Evolutionary conservation across 2,329 filamentous ascomycete species (phyloP).

Genomic region (Stachybotrys chlorohalonatus): DNA sequence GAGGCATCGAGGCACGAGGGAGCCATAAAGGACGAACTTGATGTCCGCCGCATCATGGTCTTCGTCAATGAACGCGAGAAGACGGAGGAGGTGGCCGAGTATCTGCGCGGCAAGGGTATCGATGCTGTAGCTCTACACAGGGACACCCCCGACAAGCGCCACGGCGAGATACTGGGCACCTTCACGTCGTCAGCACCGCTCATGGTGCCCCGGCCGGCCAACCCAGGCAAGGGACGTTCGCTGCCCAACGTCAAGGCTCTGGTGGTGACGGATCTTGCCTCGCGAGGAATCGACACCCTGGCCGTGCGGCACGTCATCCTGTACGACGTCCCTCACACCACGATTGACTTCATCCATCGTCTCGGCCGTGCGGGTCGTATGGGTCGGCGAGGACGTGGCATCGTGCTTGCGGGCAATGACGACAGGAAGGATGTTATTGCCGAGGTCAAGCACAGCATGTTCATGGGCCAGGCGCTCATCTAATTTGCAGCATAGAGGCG

Average conservation of each 20-base stretch:
- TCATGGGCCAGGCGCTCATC: conserved; percentile 68
- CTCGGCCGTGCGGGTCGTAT: conserved; percentile 87
- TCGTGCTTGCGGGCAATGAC: conserved; percentile 82
- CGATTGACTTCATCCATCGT: conserved; percentile 96
- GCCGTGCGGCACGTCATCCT: conserved; percentile 86
- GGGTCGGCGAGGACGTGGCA: conserved; percentile 79
- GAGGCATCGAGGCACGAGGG: conserved; percentile 54
- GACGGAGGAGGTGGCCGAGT: conserved; percentile 70
- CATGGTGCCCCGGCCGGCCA: conserved; percentile 18
- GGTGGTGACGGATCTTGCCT: conserved; percentile 88
- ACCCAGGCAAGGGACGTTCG: conserved; percentile 31
- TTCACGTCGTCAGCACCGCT: conserved; percentile 54
- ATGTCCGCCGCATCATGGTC: conserved; percentile 79
- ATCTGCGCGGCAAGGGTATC: conserved; percentile 75
- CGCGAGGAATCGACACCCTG: conserved; percentile 87
- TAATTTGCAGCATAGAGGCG: conserved; percentile 24
- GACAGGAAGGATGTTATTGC: conserved; percentile 85
- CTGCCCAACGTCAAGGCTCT: conserved; percentile 79
- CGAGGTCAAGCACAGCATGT: conserved; percentile 87
- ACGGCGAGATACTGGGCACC: conserved; percentile 64
- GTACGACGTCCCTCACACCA: conserved; percentile 96
- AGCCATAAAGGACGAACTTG: conserved; percentile 43
- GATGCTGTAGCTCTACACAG: conserved; percentile 78
- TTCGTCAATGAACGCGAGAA: conserved; percentile 96
- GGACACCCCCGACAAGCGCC: conserved; percentile 70